Evolutionary conservation across 495 filamentous ascomycete genomes (phyloP).

Genomic region (Penicillium goetzii): DNA sequence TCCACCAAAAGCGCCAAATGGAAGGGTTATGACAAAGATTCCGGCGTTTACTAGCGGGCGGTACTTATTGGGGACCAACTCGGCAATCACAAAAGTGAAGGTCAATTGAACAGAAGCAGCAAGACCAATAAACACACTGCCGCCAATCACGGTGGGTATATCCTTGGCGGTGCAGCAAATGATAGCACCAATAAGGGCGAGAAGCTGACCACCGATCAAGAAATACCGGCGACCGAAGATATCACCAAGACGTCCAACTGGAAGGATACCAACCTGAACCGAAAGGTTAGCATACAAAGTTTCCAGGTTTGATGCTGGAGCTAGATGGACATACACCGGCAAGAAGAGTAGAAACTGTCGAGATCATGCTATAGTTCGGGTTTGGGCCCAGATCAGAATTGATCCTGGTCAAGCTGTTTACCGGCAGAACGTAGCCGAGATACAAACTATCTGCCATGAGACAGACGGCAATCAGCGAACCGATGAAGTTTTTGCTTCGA

Average conservation of each 20-base stretch:
- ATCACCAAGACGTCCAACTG: slow-evolving; percentile 55
- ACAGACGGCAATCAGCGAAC: slow-evolving; percentile 26
- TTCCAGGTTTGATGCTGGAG: neutral
- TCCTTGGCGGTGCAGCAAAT: slow-evolving; percentile 49
- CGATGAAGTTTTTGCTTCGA: slow-evolving; percentile 29
- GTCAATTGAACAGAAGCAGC: slow-evolving; percentile 43
- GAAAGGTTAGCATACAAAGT: neutral
- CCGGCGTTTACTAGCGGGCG: slow-evolving; percentile 42
- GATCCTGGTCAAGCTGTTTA: slow-evolving; percentile 23
- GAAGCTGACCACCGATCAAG: slow-evolving; percentile 45
- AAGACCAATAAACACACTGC: slow-evolving; percentile 37
- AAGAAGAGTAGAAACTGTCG: slow-evolving; percentile 38
- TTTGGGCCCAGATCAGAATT: slow-evolving; percentile 39
- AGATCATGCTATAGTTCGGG: slow-evolving; percentile 42
- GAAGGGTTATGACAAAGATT: slow-evolving; percentile 41
- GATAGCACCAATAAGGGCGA: slow-evolving; percentile 49
- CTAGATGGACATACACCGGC: slow-evolving; percentile 20
- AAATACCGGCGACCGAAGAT: slow-evolving; percentile 59
- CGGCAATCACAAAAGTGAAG: slow-evolving; percentile 39
- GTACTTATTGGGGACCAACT: slow-evolving; percentile 51
- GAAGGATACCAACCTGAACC: slow-evolving; percentile 34
- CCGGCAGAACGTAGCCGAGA: slow-evolving; percentile 13
- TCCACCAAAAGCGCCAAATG: slow-evolving; percentile 46
- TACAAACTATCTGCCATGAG: slow-evolving; percentile 32
- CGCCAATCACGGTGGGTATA: slow-evolving; percentile 48